Evolutionary conservation across 1,284 basidiomycete genomes (phyloP).

Genomic region (Tetrapyrgos nigripes): DNA sequence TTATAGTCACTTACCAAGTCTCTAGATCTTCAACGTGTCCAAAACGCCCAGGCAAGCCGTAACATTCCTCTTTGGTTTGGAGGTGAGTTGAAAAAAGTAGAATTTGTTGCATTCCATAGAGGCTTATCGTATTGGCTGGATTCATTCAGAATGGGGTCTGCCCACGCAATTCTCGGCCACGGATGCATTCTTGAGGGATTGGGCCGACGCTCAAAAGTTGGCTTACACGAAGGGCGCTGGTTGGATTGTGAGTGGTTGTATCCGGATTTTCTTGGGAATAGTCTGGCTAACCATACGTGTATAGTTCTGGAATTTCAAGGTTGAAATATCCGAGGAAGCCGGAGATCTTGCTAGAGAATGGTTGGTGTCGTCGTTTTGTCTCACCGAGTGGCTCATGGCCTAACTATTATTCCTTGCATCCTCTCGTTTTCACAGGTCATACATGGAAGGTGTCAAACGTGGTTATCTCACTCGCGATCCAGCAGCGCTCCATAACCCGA

Average conservation of each 20-base stretch:
- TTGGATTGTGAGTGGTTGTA: conserved; percentile 63
- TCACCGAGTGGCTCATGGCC: too few species aligned
- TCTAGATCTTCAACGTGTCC: conserved; percentile 57
- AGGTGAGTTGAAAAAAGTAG: conserved; percentile 42
- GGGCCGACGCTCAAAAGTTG: conserved; percentile 84
- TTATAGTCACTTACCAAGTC: background rate
- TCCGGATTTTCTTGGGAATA: background rate
- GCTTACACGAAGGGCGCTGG: conserved; percentile 67
- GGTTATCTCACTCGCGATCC: conserved; percentile 73
- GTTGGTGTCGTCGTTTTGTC: conserved; percentile 41
- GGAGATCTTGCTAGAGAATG: conserved; percentile 62
- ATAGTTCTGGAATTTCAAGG: conserved; percentile 82
- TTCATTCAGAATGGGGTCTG: conserved; percentile 71
- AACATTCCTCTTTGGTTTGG: conserved; percentile 67
- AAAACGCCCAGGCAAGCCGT: conserved; percentile 52
- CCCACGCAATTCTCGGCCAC: conserved; percentile 71
- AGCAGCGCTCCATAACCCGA: conserved; percentile 54
- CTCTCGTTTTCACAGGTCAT: conserved; percentile 58
- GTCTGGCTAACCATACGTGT: background rate
- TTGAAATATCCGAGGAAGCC: conserved; percentile 60
- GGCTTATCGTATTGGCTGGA: conserved; percentile 25
- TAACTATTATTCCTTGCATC: background rate
- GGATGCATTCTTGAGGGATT: conserved; percentile 65
- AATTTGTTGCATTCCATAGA: background rate
- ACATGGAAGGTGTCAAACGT: conserved; percentile 62